Evolutionary conservation across 805 yeast genomes (phyloP).

Genomic region (Hanseniaspora guilliermondii): DNA sequence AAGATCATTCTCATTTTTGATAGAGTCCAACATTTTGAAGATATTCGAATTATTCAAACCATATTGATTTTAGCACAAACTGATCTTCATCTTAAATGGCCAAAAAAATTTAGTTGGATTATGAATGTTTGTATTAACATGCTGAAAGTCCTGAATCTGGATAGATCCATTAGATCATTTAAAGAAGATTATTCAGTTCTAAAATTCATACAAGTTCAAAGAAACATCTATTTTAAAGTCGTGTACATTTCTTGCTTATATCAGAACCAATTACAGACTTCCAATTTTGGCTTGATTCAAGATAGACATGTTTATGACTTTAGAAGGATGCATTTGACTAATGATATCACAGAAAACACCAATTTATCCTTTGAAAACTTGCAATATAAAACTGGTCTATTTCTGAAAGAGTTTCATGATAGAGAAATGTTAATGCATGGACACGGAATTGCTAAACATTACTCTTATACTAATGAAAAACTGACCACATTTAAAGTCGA

Average conservation of each 20-base stretch:
- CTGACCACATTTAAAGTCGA: not conserved
- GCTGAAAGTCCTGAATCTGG: slow-evolving; percentile 21
- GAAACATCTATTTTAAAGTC: slow-evolving; percentile 7
- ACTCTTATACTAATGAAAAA: not conserved
- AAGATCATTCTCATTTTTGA: slow-evolving; percentile 18
- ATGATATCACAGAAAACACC: not conserved
- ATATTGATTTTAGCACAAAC: slow-evolving; percentile 23
- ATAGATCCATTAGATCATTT: slow-evolving; percentile 18
- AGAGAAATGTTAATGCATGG: slow-evolving; percentile 11
- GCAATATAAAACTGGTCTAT: slow-evolving; percentile 6
- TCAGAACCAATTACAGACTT: not conserved
- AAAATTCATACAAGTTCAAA: slow-evolving; percentile 6
- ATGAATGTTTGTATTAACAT: slow-evolving; percentile 21
- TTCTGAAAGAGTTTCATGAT: slow-evolving; percentile 10
- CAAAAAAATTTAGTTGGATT: slow-evolving; percentile 17
- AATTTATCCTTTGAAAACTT: not conserved
- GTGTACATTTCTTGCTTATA: slow-evolving; percentile 2
- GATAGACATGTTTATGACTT: slow-evolving; percentile 11
- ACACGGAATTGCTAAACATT: slow-evolving; percentile 3
- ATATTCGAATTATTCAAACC: slow-evolving; percentile 22
- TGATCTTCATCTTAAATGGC: slow-evolving; percentile 16
- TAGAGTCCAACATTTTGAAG: slow-evolving; percentile 20
- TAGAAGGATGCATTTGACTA: slow-evolving; percentile 3
- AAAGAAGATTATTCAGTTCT: slow-evolving; percentile 13
- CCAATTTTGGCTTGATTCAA: not conserved